Percentiles rank a stretch among this genome's conserved stretches.
These are phyloP conservation scores for Lupinus albus DNA, from an alignment of 306 rosid genomes.

Conservation along the genomic window DNA sequence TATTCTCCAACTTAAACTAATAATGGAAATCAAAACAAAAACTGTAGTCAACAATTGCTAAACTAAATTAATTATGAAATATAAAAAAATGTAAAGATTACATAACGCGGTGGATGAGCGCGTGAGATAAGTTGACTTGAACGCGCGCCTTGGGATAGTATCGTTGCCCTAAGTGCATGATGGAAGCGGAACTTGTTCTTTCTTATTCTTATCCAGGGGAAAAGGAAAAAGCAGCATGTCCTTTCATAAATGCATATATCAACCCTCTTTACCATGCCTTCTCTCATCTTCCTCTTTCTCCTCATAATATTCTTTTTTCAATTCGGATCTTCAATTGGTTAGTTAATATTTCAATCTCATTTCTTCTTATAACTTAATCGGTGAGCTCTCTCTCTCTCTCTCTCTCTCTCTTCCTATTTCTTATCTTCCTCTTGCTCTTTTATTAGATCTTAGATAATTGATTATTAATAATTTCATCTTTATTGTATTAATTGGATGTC, in stretches of 20 bases:
- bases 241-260: slow-evolving; percentile 59
- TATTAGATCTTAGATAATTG: slow-evolving; percentile 40
- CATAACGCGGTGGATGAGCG: slow-evolving; percentile 44
- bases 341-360: not conserved
- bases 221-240: slow-evolving; percentile 38
- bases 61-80: too few species aligned
- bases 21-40: too few species aligned
- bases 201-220: slow-evolving; percentile 51
- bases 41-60: too few species aligned
- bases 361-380: slow-evolving; percentile 16
- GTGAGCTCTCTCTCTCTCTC: slow-evolving; percentile 47
- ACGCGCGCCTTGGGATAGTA: slow-evolving; percentile 35
- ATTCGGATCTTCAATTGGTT: slow-evolving; percentile 55
- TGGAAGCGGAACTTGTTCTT: slow-evolving; percentile 50
- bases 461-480: not conserved
- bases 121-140: slow-evolving; percentile 34
- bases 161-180: slow-evolving; percentile 67
- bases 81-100: too few species aligned
- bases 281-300: slow-evolving; percentile 25
- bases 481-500: not conserved
- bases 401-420: slow-evolving; percentile 21
- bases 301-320: slow-evolving; percentile 37
- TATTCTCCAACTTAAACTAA: too few species aligned
- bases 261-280: slow-evolving; percentile 47
- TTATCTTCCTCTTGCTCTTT: not conserved